phyloP scores from a whole-genome alignment of 2,329 filamentous ascomycete genomes.

The Escovopsis sp. region DNA sequence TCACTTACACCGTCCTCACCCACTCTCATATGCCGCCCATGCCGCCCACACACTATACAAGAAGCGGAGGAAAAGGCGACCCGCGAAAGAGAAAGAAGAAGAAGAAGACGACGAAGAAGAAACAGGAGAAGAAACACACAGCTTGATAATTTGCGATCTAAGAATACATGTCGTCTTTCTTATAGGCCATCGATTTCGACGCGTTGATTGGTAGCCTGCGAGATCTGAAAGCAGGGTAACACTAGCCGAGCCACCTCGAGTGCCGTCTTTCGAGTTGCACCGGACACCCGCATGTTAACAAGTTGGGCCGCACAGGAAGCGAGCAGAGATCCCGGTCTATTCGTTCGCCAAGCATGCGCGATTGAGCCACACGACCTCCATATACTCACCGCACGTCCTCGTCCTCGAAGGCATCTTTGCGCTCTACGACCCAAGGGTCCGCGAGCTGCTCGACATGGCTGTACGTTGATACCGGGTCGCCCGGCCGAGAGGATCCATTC shows the following conservation, averaged over 20 bases:
- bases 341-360: constrained; percentile 88
- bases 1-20: background rate
- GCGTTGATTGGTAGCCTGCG: constrained; percentile 61
- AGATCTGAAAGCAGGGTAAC: constrained; percentile 84
- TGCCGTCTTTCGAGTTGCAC: no score
- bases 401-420: constrained; percentile 95
- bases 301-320: constrained; percentile 40
- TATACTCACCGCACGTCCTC: constrained; percentile 93
- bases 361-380: constrained; percentile 62
- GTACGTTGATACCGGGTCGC: constrained; percentile 26
- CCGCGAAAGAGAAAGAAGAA: no score
- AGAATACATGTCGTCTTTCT: background rate
- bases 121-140: background rate
- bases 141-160: background rate
- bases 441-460: constrained; percentile 83
- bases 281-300: background rate
- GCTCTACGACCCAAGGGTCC: constrained; percentile 71
- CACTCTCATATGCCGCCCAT: background rate
- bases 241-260: background rate
- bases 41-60: no score
- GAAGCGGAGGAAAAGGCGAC: no score
- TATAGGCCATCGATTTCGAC: constrained; percentile 80
- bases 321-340: constrained; percentile 84
- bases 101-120: no score
- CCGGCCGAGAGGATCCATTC: no score